Conservation (phyloP, 371 early-diverging fungal species). For the Parasitella parasitica region DNA sequence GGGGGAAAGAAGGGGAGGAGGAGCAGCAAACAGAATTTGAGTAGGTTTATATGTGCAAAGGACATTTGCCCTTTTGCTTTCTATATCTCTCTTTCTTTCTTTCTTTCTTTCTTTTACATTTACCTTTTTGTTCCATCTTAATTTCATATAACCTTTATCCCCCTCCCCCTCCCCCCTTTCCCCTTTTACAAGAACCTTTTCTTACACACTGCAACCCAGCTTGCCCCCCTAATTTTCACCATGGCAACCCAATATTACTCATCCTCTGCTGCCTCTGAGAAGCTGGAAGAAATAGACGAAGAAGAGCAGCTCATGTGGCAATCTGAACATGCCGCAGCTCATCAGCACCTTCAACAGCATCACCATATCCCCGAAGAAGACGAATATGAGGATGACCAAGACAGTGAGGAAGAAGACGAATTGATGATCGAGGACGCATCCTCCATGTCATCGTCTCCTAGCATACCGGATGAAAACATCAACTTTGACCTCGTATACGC, state of each 20-base stretch:
- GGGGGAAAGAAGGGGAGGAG: neutral
- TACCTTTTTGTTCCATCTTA: neutral
- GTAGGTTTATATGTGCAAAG: neutral
- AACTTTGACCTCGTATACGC: slow-evolving; percentile 84
- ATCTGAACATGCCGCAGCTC: slow-evolving; percentile 13
- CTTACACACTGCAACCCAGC: neutral
- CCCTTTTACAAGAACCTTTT: neutral
- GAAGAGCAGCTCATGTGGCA: slow-evolving; percentile 25
- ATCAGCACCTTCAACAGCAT: slow-evolving; percentile 52
- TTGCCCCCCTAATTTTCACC: neutral
- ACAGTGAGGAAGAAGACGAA: slow-evolving; percentile 62
- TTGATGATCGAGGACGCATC: slow-evolving; percentile 36
- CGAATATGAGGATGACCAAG: slow-evolving; percentile 53
- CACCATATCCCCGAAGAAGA: slow-evolving; percentile 54
- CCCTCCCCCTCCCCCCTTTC: neutral
- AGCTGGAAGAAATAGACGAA: slow-evolving; percentile 24
- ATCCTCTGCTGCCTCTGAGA: slow-evolving; percentile 12
- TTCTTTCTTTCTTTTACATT: neutral
- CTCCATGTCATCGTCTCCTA: slow-evolving; percentile 58
- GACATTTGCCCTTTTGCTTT: neutral
- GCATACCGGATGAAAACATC: slow-evolving; percentile 74
- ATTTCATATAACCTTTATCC: too few relatives aligned
- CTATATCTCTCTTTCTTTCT: neutral
- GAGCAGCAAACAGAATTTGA: neutral
- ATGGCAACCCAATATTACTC: slow-evolving; percentile 14